Base-by-base conservation (phyloP, 495 filamentous ascomycete species). In the Penicillium lividum region DNA sequence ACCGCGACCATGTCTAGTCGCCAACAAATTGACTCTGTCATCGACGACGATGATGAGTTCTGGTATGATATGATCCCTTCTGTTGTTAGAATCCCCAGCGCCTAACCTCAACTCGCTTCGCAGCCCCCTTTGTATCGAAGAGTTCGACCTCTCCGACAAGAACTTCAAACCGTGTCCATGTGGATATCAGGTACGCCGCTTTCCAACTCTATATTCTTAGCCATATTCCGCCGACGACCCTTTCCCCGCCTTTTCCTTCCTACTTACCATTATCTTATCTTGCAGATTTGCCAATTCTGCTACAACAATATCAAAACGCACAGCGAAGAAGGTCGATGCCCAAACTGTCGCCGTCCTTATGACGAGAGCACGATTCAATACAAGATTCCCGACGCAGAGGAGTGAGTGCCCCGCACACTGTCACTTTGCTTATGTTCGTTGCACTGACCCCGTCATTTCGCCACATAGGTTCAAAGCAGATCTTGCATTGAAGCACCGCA, bases 91-190 rank as follows among this genome's bases (percentile, higher is more conserved):
- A 13, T 49, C 15, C 51, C 4, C 13, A 29, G 31, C 51, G 31
- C 36, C 47, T 27, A 33, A 38, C 46, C 45, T 63, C 70, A 36
- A 73, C 63, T 28, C 16, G 40, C 34, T 44, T 46, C 47, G 34
- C 66, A 94, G 91, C 73, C 95, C 95, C 67, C 89, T 99, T 47
- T 99, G 95, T 77, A 94, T 99, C 72, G 95, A 99, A 79, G 95
- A 98, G 80, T 92, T 98, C 68, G 95, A 98, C 70, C 86, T 97
- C 42, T 92, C 91, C 30, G 95, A 99, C 78, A 89, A 90, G 73
- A 96, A 95, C 79, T 99, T 99, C 76, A 89, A 86, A 64, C 95
- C 95, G 58, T 99, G 95, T 78, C 95, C 93, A 28, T 99, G 94
- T 71, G 95, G 95, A 38, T 99, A 98, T 68, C 92, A 97, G 82